Conservation (phyloP, 2,329 filamentous ascomycete species). For the Lasiodiplodia sp. region DNA sequence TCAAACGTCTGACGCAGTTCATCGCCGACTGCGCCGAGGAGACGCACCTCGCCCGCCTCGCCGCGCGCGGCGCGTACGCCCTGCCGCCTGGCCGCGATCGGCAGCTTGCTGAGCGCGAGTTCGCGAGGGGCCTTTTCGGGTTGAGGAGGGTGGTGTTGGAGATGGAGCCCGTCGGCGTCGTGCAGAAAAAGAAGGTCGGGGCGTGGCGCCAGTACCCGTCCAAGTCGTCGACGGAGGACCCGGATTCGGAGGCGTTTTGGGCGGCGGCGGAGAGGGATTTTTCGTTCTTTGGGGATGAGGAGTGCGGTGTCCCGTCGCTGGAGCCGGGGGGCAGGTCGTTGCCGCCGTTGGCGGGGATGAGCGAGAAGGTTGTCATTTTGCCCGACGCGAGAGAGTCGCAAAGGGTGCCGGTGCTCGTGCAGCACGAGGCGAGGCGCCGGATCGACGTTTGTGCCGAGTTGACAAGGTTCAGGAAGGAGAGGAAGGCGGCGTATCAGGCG, state of each 20-base stretch:
- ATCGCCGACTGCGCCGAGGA: conserved; percentile 65
- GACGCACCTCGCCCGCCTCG: conserved; percentile 58
- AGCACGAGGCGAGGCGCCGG: conserved; percentile 34
- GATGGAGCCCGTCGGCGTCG: conserved; percentile 42
- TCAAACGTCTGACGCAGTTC: conserved; percentile 57
- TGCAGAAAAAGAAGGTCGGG: too few relatives aligned
- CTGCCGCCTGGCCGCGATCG: conserved; percentile 64
- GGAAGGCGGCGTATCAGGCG: conserved; percentile 58
- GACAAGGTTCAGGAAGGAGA: conserved; percentile 60
- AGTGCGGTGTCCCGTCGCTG: conserved; percentile 58
- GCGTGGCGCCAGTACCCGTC: conserved; percentile 55
- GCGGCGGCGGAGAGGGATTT: conserved; percentile 66
- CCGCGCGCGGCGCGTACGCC: conserved; percentile 64
- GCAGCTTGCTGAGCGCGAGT: conserved; percentile 56
- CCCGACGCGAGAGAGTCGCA: neutral
- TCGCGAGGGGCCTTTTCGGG: conserved; percentile 61
- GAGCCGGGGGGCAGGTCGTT: conserved; percentile 52
- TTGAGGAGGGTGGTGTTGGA: conserved; percentile 65
- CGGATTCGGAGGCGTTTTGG: conserved; percentile 67
- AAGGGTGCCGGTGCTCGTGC: conserved; percentile 32
- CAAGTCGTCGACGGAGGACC: conserved; percentile 65
- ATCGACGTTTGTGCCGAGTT: conserved; percentile 63
- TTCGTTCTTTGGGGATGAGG: conserved; percentile 66
- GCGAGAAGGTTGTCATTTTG: conserved; percentile 47
- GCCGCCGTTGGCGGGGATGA: conserved; percentile 56